These are phyloP conservation scores for Corynascus novoguineensis DNA, from an alignment of 495 filamentous ascomycete species.

Conservation along the genomic window DNA sequence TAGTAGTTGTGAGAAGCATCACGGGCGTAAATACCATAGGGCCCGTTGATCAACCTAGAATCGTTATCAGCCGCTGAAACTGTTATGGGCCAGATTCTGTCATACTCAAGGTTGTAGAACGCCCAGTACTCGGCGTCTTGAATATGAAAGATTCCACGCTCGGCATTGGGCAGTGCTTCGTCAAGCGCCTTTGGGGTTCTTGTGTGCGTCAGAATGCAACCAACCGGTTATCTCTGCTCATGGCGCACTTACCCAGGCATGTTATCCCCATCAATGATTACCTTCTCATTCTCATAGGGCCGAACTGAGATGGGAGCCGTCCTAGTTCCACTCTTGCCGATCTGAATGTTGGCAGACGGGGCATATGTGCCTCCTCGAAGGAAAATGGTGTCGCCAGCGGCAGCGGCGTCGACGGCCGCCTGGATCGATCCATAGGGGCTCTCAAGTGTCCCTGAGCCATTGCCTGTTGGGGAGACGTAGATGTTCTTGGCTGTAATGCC, in stretches of 20 bases:
- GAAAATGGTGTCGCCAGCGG: slow-evolving; percentile 3
- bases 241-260: slow-evolving; percentile 5
- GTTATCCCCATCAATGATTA: neutral
- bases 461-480: slow-evolving; percentile 5
- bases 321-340: neutral
- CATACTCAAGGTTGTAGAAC: slow-evolving; percentile 6
- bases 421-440: slow-evolving; percentile 4
- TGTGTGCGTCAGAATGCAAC: neutral
- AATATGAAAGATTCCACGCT: slow-evolving; percentile 4
- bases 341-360: slow-evolving; percentile 1
- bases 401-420: slow-evolving; percentile 3
- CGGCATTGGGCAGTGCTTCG: slow-evolving; percentile 1
- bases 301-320: slow-evolving; percentile 2
- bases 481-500: neutral
- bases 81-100: neutral
- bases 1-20: slow-evolving; percentile 2
- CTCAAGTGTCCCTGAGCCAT: neutral
- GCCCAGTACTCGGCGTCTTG: slow-evolving; percentile 6
- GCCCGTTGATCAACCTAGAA: slow-evolving; percentile 1
- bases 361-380: slow-evolving; percentile 8
- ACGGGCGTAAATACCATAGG: slow-evolving; percentile 4
- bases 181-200: slow-evolving; percentile 4
- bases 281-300: slow-evolving; percentile 4
- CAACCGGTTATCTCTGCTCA: neutral
- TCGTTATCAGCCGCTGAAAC: neutral